phyloP scores from a whole-genome alignment of 2,329 filamentous ascomycete genomes.

The Phialophora macrospora region DNA sequence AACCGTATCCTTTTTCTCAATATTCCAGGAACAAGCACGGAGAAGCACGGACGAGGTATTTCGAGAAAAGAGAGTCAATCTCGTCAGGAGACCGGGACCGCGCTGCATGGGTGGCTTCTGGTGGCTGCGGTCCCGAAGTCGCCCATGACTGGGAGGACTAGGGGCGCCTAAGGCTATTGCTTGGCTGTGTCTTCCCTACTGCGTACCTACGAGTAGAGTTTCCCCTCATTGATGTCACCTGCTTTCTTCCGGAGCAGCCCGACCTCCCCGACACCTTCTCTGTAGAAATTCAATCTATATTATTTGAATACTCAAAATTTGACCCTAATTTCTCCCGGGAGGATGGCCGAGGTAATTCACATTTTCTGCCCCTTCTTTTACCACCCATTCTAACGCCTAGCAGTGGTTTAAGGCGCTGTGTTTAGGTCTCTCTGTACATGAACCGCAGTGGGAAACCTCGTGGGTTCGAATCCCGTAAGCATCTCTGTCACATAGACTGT shows the following conservation, averaged over 20 bases:
- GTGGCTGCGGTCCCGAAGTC: too few relatives aligned
- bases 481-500: too few relatives aligned
- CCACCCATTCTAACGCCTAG: background rate
- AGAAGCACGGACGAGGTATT: background rate
- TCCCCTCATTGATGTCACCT: background rate
- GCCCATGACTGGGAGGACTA: background rate
- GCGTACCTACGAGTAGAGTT: background rate
- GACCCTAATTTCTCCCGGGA: constrained; percentile 24
- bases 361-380: constrained; percentile 5
- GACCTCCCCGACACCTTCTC: background rate
- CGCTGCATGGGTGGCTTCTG: too few relatives aligned
- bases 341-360: constrained; percentile 28
- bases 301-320: background rate
- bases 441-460: constrained; percentile 40
- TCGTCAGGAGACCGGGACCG: background rate
- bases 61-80: background rate
- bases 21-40: background rate
- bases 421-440: constrained; percentile 36
- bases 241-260: too few relatives aligned
- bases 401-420: constrained; percentile 41
- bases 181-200: too few relatives aligned
- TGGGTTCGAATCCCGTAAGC: constrained; percentile 39
- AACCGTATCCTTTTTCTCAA: background rate
- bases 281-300: background rate
- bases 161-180: background rate